These are phyloP conservation scores for Crithidia brevicula DNA, from an alignment of 208 protist genomes.

Conservation along the genomic window DNA sequence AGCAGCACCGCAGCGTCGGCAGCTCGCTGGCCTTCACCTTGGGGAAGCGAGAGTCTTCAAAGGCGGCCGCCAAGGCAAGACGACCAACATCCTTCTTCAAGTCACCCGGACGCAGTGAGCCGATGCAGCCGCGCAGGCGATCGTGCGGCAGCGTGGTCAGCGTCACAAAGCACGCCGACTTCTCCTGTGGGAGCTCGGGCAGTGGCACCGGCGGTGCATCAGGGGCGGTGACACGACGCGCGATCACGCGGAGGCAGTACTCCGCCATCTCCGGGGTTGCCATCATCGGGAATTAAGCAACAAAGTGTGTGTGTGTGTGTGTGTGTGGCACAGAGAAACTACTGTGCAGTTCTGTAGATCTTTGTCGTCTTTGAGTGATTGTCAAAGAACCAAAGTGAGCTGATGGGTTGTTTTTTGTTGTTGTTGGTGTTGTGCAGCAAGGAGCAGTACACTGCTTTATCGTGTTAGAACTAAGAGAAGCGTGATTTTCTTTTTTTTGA, in stretches of 20 bases:
- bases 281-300: conserved; percentile 21
- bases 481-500: not conserved
- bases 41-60: conserved; percentile 78
- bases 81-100: conserved; percentile 74
- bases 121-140: conserved; percentile 87
- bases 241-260: conserved; percentile 85
- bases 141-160: conserved; percentile 55
- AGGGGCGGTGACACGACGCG: conserved; percentile 41
- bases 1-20: conserved; percentile 66
- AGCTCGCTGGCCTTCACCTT: conserved; percentile 72
- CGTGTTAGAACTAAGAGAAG: no score
- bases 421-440: not conserved
- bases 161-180: conserved; percentile 82
- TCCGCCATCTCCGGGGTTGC: conserved; percentile 85
- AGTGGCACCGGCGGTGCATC: conserved; percentile 40
- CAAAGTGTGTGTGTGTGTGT: conserved; percentile 4
- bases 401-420: not conserved
- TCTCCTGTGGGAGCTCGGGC: conserved; percentile 57
- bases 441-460: no score
- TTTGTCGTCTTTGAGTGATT: no score
- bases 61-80: conserved; percentile 70
- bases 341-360: no score
- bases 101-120: conserved; percentile 64
- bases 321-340: not conserved
- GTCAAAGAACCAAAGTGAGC: no score